Evolutionary conservation across 352 stramenopile genomes (phyloP), one percentile per base, ranked within the genome.

Genomic region (Phytophthora pluvialis): DNA sequence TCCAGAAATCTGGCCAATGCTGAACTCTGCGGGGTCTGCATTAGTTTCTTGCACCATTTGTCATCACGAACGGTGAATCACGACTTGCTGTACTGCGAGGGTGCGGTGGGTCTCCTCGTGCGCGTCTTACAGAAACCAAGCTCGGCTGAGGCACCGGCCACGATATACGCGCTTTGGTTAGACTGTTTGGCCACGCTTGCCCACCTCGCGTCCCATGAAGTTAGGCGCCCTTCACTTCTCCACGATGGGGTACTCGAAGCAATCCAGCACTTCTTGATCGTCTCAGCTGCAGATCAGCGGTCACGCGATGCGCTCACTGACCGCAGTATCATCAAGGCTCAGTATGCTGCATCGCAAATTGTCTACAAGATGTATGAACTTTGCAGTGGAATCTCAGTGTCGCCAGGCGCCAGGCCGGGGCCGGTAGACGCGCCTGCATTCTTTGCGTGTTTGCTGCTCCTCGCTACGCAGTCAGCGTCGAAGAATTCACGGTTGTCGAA

Each of bases 21-120:
- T 29, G 82, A 91, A 60, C 75, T 95, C 21, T 92, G 84, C 43
- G 70, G 81, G 1, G 73, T 85, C 12, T 89, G 82, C 39, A 69
- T 95, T 31, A 78, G 73, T 35, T 92, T 93, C 52, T 76, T 95
- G 5, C 72, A 84, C 21, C 80, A 95, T 16, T 65, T 93, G 6
- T 90, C 86, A n/a, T 84, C 81, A 0, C 78, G 80, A 12, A 31
- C 56, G 0, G 78, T 86, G 59, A 94, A 93, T 68, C 75, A 86
- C 52, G 68, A 80, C 1, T 60, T 83, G 12, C 67, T 94, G 9
- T 94, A 76, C 60, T 82, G 77, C 56, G 86, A 93, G 60, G 81
- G 81, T 12, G 71, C 76, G 1, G 79, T 89, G 11, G 70, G 71
- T 4, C 52, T 93, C 15, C 75, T 89, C 7, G 79, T 91, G 8